Base-by-base conservation (phyloP, 257 asterid species). In the Verbena officinalis region DNA sequence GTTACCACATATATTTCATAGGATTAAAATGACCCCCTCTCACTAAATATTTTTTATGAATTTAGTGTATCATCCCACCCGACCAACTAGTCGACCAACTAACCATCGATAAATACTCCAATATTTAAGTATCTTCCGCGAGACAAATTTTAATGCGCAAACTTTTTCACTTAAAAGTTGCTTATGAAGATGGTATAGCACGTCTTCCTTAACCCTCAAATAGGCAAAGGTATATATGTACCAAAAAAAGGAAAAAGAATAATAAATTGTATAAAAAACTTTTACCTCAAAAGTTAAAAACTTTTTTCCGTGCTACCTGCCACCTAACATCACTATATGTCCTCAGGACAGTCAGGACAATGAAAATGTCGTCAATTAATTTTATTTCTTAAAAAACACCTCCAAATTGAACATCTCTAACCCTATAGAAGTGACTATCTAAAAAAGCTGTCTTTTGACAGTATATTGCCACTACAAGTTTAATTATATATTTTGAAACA, bases 241-340 rank as follows among this genome's bases (percentile, higher is more conserved):
- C 38, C 62, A 22, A 39, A 38, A 59, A 0, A 58, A 1, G 1
- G 4, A 27, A 27, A 27, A 27, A 27, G 4, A 27, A 27, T 27
- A 27, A 27, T 27, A 27, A 27, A 27, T n/a, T n/a, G n/a, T n/a
- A n/a, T n/a, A n/a, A n/a, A n/a, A n/a, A n/a, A 10, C 21, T 30
- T 30, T 30, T 30, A 30, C 7, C 4, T 30, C 3, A 30, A 2
- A 30, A 30, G 3, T 30, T 30, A 30, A 30, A 30, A 30, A 30
- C 7, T n/a, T n/a, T n/a, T n/a, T n/a, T n/a, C n/a, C n/a, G n/a
- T n/a, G n/a, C n/a, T n/a, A n/a, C n/a, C n/a, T n/a, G n/a, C n/a
- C n/a, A n/a, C n/a, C 70, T 36, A 38, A 61, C 74, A 52, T 64
- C 80, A 51, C 73, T 10, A 34, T 64, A 69, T 58, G 60, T 51